phyloP scores from a whole-genome alignment of 257 asterid species.

The Eustoma russellianum region DNA sequence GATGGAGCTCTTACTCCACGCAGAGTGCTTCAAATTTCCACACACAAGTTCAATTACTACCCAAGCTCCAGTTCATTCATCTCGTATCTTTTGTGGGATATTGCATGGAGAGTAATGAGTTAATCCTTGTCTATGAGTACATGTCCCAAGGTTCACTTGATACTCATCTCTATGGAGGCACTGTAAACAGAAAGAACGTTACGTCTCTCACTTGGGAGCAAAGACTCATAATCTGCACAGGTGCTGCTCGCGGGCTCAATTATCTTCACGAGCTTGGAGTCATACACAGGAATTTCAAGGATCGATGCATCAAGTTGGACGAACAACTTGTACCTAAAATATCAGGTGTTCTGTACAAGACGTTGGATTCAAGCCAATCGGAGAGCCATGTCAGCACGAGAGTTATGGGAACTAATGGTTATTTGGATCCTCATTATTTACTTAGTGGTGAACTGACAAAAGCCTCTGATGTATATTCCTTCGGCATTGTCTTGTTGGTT shows the following conservation, averaged over 20 bases:
- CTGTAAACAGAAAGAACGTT: not conserved
- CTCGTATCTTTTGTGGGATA: slow-evolving; percentile 1
- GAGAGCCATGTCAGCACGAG: slow-evolving; percentile 2
- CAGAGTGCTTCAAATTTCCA: not conserved
- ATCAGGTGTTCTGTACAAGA: not conserved
- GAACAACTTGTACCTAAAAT: slow-evolving; percentile 8
- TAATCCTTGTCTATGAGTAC: not conserved
- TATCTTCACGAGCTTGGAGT: not conserved
- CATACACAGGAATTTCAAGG: slow-evolving; percentile 13
- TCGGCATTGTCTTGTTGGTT: slow-evolving; percentile 13
- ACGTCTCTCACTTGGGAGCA: slow-evolving; percentile 2
- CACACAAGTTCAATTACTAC: slow-evolving; percentile 1
- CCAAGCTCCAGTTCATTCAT: not conserved
- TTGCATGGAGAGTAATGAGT: not conserved
- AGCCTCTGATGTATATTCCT: slow-evolving; percentile 18
- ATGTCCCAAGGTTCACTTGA: not conserved
- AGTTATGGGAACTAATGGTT: slow-evolving; percentile 8
- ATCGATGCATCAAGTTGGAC: slow-evolving; percentile 7
- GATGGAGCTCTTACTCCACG: slow-evolving; percentile 1
- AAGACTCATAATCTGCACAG: slow-evolving; percentile 6
- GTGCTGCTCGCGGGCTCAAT: slow-evolving; percentile 2
- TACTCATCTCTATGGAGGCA: not conserved
- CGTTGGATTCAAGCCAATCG: not conserved
- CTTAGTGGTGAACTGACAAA: not conserved
- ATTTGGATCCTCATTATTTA: not conserved